Percentiles rank a stretch among this genome's conserved stretches.
Conservation (phyloP, 176 grass and related monocot genomes). For the Areca catechu region DNA sequence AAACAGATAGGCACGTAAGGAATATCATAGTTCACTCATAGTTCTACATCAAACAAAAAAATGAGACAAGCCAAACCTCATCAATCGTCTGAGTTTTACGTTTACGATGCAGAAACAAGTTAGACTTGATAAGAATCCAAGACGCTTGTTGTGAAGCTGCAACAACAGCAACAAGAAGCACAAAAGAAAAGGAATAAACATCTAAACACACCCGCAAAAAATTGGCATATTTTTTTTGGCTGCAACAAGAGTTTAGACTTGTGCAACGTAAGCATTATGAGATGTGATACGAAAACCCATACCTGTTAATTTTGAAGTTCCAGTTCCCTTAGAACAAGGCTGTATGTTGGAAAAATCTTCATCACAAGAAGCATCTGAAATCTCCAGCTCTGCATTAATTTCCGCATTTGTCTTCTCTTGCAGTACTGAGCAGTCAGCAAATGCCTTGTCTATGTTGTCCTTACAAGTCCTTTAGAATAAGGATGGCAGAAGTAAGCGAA, state of each 20-base stretch:
- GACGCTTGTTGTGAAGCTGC: constrained; percentile 49
- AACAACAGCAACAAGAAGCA: not conserved
- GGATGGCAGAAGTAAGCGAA: constrained; percentile 3
- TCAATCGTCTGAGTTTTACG: constrained; percentile 79
- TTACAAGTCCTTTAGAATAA: constrained; percentile 74
- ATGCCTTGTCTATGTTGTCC: constrained; percentile 64
- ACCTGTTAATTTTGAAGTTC: too few species aligned
- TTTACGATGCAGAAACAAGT: constrained; percentile 71
- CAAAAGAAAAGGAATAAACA: not conserved
- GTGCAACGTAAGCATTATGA: too few species aligned
- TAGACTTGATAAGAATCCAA: constrained; percentile 45
- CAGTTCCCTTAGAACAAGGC: constrained; percentile 11
- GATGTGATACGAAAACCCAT: too few species aligned
- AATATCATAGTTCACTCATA: too few species aligned
- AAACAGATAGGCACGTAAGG: too few species aligned
- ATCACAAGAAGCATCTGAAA: constrained; percentile 93
- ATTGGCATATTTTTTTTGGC: too few species aligned
- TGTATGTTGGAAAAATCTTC: constrained; percentile 37
- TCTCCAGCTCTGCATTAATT: constrained; percentile 89
- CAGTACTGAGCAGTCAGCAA: constrained; percentile 72
- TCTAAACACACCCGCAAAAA: too few species aligned
- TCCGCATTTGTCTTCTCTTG: constrained; percentile 94
- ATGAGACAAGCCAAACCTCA: constrained; percentile 37
- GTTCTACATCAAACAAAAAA: too few species aligned
- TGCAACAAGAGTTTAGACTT: too few species aligned